Evolutionary conservation across 1,139 yeast genomes (phyloP), one percentile per base, ranked within the genome.

Genomic region (Suhomyces ambrosiae): DNA sequence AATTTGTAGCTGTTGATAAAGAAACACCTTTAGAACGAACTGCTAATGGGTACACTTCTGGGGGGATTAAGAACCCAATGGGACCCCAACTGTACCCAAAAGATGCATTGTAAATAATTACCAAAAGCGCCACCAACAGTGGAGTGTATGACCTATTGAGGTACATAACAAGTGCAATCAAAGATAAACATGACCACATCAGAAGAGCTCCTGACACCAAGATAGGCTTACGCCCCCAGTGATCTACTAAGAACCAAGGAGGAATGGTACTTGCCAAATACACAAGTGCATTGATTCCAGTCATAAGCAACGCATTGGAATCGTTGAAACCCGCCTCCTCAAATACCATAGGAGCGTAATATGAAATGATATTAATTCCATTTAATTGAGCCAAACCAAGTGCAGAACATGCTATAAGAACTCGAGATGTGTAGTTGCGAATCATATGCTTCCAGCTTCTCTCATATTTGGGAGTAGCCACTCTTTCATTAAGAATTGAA

Each of bases 1-100:
- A 76, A 50, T 76, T 76, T 24, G 79, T 63, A 2, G 80, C 78
- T 1, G 80, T 74, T 1, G 80, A 74, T 3, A 76, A 52, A 4
- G 79, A 70, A 1, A 75, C 79, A 26, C 81, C 82, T 46, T 75
- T 74, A 18, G 78, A 65, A 42, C 82, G 59, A n/a, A 75, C 68
- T 1, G 80, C 73, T 39, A 74, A 62, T 2, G 81, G 77, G 45
- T 68, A 74, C 13, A 75, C 76, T 51, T 76, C 81, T 4, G 80
- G 77, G 2, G 80, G 79, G 33, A 74, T 68, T 34, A 76, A 62
- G 55, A 76, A 76, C 17, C 80, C 80, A 27, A 75, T 64, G 2
- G 82, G 82, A 2, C 82, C 82, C 79, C 79, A 76, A 44, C 79
- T 71, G 51, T 65, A 71, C 2, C 80, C 81, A 54, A 76, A 76